These are phyloP conservation scores for Terfezia claveryi DNA, from an alignment of 495 filamentous ascomycete species.

Conservation along the genomic window DNA sequence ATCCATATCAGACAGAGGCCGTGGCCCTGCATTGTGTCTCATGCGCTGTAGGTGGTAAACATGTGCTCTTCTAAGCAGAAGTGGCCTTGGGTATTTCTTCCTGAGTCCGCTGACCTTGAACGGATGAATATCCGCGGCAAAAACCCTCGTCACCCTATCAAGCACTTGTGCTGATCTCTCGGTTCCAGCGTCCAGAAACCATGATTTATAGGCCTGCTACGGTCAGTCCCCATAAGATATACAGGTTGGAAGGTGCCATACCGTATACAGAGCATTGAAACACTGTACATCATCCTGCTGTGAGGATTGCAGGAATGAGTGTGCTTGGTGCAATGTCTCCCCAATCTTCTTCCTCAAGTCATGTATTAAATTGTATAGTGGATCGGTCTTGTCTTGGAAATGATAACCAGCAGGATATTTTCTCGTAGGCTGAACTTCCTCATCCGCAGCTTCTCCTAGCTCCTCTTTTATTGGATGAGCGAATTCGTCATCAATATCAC, in stretches of 20 bases:
- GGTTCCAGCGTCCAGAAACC: conserved; percentile 93
- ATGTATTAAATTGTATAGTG: conserved; percentile 53
- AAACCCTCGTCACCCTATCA: conserved; percentile 61
- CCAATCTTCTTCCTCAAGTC: conserved; percentile 57
- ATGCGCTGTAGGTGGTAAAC: conserved; percentile 87
- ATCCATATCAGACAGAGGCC: conserved; percentile 66
- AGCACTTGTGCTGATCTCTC: conserved; percentile 85
- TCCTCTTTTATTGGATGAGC: not conserved
- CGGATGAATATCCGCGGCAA: conserved; percentile 61
- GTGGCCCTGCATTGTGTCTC: conserved; percentile 72
- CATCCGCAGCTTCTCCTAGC: conserved; percentile 53
- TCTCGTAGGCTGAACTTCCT: conserved; percentile 60
- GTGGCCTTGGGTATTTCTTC: conserved; percentile 76
- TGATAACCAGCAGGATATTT: conserved; percentile 70
- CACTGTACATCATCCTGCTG: conserved; percentile 92
- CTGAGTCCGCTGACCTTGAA: conserved; percentile 86
- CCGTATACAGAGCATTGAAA: conserved; percentile 73
- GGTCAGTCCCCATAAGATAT: conserved; percentile 1
- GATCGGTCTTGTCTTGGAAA: conserved; percentile 33
- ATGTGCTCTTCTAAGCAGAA: conserved; percentile 72
- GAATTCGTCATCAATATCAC: conserved; percentile 23
- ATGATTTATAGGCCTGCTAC: conserved; percentile 54
- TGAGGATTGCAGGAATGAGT: conserved; percentile 57
- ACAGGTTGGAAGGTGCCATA: not conserved
- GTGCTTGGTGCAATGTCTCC: conserved; percentile 57